A percentile compares a stretch with the other conserved stretches of the same genome.
phyloP scores from a whole-genome alignment of 768 basidiomycete genomes.

The Suillus bovinus region DNA sequence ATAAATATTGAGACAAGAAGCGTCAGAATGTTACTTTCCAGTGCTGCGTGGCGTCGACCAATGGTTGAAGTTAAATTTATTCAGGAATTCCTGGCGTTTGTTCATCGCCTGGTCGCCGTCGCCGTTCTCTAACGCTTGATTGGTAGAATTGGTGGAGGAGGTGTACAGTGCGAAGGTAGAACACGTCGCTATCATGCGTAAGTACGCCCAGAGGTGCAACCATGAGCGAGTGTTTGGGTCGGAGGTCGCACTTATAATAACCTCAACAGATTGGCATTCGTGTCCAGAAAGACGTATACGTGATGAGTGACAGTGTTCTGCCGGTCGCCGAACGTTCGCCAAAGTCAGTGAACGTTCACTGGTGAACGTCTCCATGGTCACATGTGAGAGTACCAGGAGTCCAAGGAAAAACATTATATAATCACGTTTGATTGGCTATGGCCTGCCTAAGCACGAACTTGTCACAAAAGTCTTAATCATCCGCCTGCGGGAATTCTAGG shows the following conservation, averaged over 20 bases:
- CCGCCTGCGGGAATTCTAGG: too few species aligned
- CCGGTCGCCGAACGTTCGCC: too few species aligned
- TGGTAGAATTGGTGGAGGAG: slow-evolving; percentile 81
- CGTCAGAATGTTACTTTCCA: too few species aligned
- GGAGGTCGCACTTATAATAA: slow-evolving; percentile 47
- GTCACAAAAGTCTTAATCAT: too few species aligned
- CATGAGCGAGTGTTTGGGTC: slow-evolving; percentile 3
- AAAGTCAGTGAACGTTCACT: too few species aligned
- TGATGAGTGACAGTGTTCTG: slow-evolving; percentile 49
- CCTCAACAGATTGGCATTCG: slow-evolving; percentile 84
- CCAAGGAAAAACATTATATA: too few species aligned
- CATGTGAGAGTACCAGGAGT: too few species aligned
- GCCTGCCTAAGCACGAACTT: too few species aligned
- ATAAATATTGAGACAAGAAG: too few species aligned
- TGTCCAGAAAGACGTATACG: slow-evolving; percentile 96
- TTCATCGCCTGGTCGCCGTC: slow-evolving; percentile 66
- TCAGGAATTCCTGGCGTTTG: slow-evolving; percentile 85
- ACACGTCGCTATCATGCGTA: slow-evolving; percentile 78
- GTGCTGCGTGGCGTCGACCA: too few species aligned
- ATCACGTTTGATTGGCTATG: too few species aligned
- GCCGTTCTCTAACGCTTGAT: slow-evolving; percentile 65
- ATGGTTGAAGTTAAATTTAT: slow-evolving; percentile 93
- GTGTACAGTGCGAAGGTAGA: slow-evolving; percentile 87
- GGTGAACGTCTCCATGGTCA: too few species aligned
- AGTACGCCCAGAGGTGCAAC: slow-evolving; percentile 57